A percentile compares a stretch with the other conserved stretches of the same genome.
phyloP scores from a whole-genome alignment of 495 filamentous ascomycete species.

The Lasiosphaeriaceae sp. region DNA sequence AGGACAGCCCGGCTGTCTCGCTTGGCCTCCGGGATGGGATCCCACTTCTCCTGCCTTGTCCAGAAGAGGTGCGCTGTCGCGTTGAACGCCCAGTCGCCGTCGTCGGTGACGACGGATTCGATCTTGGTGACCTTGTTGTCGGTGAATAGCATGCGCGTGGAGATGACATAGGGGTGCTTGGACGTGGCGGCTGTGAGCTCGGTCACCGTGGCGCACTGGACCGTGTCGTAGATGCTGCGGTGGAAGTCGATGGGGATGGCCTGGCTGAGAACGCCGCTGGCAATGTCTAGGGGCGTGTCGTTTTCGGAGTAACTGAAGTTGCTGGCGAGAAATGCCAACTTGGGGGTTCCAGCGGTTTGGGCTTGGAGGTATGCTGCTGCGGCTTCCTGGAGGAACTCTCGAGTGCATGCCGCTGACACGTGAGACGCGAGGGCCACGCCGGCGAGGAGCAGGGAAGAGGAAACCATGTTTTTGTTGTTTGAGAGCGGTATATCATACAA shows the following conservation, averaged over 20 bases:
- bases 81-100: constrained; percentile 40
- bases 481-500: no score
- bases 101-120: constrained; percentile 35
- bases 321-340: constrained; percentile 9
- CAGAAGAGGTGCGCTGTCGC: constrained; percentile 32
- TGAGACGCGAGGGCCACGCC: constrained; percentile 9
- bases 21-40: constrained; percentile 27
- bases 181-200: constrained; percentile 40
- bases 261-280: constrained; percentile 35
- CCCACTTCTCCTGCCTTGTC: constrained; percentile 34
- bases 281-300: constrained; percentile 32
- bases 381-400: constrained; percentile 20
- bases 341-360: constrained; percentile 13
- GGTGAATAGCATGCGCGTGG: constrained; percentile 27
- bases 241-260: constrained; percentile 43
- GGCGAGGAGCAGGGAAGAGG: constrained; percentile 2
- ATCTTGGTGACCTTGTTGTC: constrained; percentile 28
- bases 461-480: no score
- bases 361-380: constrained; percentile 25
- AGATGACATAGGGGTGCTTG: constrained; percentile 34
- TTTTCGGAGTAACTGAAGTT: constrained; percentile 30
- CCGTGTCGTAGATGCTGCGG: constrained; percentile 42
- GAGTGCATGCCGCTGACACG: constrained; percentile 23
- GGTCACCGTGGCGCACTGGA: constrained; percentile 43
- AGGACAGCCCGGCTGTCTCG: constrained; percentile 30